phyloP scores from a whole-genome alignment of 1,139 yeast genomes.

The Candida albicans region DNA sequence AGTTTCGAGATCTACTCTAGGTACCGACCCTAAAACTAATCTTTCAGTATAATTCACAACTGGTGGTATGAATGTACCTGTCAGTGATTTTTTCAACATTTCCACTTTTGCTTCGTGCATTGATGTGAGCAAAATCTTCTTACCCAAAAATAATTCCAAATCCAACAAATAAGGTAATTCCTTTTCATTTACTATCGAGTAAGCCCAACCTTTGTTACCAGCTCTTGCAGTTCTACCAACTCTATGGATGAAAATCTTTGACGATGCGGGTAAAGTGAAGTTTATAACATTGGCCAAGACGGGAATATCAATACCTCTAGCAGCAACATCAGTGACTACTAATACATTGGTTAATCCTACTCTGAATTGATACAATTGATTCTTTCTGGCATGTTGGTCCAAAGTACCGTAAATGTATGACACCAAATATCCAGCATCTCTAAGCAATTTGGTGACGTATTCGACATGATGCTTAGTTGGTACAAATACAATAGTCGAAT shows the following conservation, averaged over 20 bases:
- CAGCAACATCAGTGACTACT: constrained; percentile 98
- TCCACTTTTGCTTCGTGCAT: constrained; percentile 66
- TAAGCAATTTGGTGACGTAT: constrained; percentile 68
- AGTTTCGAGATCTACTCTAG: constrained; percentile 69
- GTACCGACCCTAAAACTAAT: constrained; percentile 80
- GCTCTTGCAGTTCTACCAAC: constrained; percentile 99
- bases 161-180: constrained; percentile 91
- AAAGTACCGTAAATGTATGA: constrained; percentile 92
- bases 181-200: constrained; percentile 78
- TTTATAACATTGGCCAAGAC: constrained; percentile 91
- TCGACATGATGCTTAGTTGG: constrained; percentile 99
- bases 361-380: constrained; percentile 83
- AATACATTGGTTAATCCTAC: constrained; percentile 77
- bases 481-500: constrained; percentile 88
- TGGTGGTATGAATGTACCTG: constrained; percentile 48
- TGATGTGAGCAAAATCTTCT: constrained; percentile 68
- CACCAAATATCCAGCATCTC: constrained; percentile 78
- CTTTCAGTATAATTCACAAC: constrained; percentile 70
- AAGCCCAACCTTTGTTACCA: constrained; percentile 98
- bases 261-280: constrained; percentile 85
- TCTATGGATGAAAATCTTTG: constrained; percentile 92
- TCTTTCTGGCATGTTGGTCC: constrained; percentile 92
- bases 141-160: constrained; percentile 85
- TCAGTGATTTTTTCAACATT: constrained; percentile 46
- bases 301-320: constrained; percentile 99